These are phyloP conservation scores for Metschnikowia orientalis DNA, from an alignment of 805 yeast species.

Conservation along the genomic window DNA sequence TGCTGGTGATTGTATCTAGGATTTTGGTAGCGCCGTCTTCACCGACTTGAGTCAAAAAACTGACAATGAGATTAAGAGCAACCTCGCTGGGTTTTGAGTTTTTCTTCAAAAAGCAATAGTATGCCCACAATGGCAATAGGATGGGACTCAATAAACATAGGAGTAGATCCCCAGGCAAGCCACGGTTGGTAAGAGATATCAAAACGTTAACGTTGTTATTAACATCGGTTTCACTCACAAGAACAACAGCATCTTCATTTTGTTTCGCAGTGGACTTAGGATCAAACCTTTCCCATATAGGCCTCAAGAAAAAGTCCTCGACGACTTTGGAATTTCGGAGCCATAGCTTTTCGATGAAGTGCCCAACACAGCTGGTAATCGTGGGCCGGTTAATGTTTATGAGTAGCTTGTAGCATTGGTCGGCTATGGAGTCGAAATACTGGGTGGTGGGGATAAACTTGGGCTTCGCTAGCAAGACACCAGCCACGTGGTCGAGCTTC, in stretches of 20 bases:
- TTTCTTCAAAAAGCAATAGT: slow-evolving; percentile 32
- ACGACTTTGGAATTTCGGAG: slow-evolving; percentile 46
- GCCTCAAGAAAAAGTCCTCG: slow-evolving; percentile 54
- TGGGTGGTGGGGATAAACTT: slow-evolving; percentile 36
- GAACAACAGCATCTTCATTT: slow-evolving; percentile 15
- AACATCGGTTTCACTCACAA: slow-evolving; percentile 45
- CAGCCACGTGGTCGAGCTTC: slow-evolving; percentile 63
- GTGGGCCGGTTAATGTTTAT: slow-evolving; percentile 58
- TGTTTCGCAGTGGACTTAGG: slow-evolving; percentile 27
- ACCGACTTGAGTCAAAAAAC: slow-evolving; percentile 27
- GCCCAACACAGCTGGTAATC: slow-evolving; percentile 52
- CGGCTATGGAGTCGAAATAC: slow-evolving; percentile 58
- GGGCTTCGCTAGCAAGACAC: slow-evolving; percentile 63
- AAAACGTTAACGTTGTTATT: slow-evolving; percentile 63
- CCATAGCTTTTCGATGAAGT: slow-evolving; percentile 51
- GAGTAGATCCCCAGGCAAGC: slow-evolving; percentile 24
- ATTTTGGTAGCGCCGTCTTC: slow-evolving; percentile 16
- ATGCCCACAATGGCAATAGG: slow-evolving; percentile 41
- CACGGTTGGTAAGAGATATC: slow-evolving; percentile 52
- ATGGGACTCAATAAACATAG: slow-evolving; percentile 28
- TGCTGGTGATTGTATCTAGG: slow-evolving; percentile 31
- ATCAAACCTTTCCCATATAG: slow-evolving; percentile 43
- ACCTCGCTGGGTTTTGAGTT: slow-evolving; percentile 31
- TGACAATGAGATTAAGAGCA: slow-evolving; percentile 34
- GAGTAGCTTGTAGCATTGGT: slow-evolving; percentile 59